Conservation (phyloP, 352 stramenopile genomes). For the Globisporangium mamillatum region DNA sequence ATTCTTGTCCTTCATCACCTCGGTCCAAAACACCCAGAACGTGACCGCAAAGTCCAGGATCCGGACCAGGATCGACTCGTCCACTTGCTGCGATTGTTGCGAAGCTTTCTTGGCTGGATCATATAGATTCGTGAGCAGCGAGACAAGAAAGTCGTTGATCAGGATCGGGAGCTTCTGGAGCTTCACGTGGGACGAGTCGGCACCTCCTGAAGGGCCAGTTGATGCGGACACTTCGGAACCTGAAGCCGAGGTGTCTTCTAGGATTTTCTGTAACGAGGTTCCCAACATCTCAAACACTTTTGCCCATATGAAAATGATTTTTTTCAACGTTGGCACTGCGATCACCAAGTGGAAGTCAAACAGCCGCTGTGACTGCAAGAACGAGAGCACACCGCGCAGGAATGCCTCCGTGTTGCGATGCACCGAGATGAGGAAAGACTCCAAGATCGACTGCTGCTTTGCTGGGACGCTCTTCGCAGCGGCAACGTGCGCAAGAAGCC, state of each 20-base stretch:
- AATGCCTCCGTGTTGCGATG: conserved; percentile 75
- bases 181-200: conserved; percentile 25
- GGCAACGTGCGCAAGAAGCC: conserved; percentile 52
- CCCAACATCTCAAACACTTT: conserved; percentile 68
- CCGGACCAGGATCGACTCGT: conserved; percentile 55
- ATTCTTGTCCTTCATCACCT: conserved; percentile 43
- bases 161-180: conserved; percentile 67
- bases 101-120: conserved; percentile 18
- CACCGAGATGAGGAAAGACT: conserved; percentile 62
- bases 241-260: conserved; percentile 13
- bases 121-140: conserved; percentile 51
- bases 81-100: conserved; percentile 19
- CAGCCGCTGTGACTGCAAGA: conserved; percentile 65
- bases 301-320: conserved; percentile 72
- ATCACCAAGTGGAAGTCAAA: conserved; percentile 57
- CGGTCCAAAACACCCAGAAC: conserved; percentile 74
- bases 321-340: conserved; percentile 62
- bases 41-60: conserved; percentile 69
- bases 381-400: conserved; percentile 59
- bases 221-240: conserved; percentile 22
- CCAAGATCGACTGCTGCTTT: conserved; percentile 50
- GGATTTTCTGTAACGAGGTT: conserved; percentile 25
- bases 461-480: conserved; percentile 43
- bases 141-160: conserved; percentile 72
- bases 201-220: conserved; percentile 3